Base-by-base conservation (phyloP, 257 asterid species). In the Oldenlandia corymbosa region DNA sequence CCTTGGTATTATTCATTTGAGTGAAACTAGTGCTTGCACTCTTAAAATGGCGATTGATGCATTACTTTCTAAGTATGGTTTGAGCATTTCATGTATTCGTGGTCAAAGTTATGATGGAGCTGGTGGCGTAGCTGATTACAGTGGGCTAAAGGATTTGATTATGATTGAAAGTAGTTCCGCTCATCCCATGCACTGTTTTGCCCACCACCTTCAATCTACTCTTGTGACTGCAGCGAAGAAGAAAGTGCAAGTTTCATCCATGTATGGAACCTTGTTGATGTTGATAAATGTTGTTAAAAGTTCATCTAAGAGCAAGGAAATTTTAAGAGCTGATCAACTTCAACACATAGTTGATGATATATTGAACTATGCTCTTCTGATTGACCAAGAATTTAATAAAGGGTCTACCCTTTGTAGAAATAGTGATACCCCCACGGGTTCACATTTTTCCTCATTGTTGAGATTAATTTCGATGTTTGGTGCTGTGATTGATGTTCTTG, bases 21-120 rank as follows among this genome's bases (percentile, higher is more conserved):
- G 55, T 50, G 55, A 50, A 7, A 7, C 55, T 50, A n/a, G 30
- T 50, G 55, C 30, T 21, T 50, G 55, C 10, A 8, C 30, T 20
- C 55, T n/a, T 20, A 26, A 8, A 21, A 23, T 50, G 56, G 30
- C 30, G 12, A 50, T 50, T 50, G 56, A 50, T 9, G 14, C 56
- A 50, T 50, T 50, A 21, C 2, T 50, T 13, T 50, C 56, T 16
- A 50, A 50, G 56, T 16, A 21, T 52, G 58, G 58, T 52, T 52
- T 52, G 58, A 52, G 58, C 58, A 52, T 14, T 16, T 52, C 34
- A 52, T 11, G 58, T 24, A 34, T 11, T 52, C 34, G 58, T 10
- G 58, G 58, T 11, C 58, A 52, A 52, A 26, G 58, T 16, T 52
- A 52, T 52, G 58, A 52, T 52, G 58, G 58, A 52, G 20, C 14